Percentiles rank a stretch among this genome's conserved stretches.
These are phyloP conservation scores for Vararia minispora DNA, from an alignment of 768 basidiomycete genomes.

Conservation along the genomic window DNA sequence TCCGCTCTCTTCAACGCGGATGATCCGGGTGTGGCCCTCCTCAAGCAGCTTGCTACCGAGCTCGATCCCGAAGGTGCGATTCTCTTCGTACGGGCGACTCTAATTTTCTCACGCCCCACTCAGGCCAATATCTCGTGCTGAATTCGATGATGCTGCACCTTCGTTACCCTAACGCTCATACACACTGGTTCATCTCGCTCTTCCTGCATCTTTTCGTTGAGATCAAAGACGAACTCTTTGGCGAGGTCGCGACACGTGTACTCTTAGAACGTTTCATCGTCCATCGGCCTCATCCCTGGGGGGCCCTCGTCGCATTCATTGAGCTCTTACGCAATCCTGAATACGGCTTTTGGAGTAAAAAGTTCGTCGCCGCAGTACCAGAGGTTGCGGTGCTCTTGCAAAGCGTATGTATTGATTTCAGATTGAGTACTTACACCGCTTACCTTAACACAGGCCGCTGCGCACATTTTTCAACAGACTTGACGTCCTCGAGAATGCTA, in stretches of 20 bases:
- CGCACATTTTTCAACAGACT: conserved; percentile 66
- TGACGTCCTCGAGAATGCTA: conserved; percentile 6
- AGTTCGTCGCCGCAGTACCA: conserved; percentile 74
- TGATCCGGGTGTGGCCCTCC: conserved; percentile 75
- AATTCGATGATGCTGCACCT: conserved; percentile 90
- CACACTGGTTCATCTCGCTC: conserved; percentile 93
- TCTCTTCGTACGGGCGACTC: not conserved
- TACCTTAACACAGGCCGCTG: conserved; percentile 45
- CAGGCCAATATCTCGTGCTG: conserved; percentile 92
- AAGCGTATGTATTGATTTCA: conserved; percentile 42
- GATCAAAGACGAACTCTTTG: conserved; percentile 63
- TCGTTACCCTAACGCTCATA: conserved; percentile 97
- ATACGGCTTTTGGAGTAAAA: conserved; percentile 87
- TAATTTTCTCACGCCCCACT: conserved; percentile 3
- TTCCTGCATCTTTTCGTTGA: conserved; percentile 81
- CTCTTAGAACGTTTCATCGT: conserved; percentile 91
- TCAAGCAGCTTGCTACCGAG: conserved; percentile 74
- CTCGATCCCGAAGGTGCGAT: conserved; percentile 83
- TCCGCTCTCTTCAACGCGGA: conserved; percentile 69
- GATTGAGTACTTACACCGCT: conserved; percentile 7
- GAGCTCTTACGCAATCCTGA: conserved; percentile 84
- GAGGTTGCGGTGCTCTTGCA: conserved; percentile 80
- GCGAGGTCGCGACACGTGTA: conserved; percentile 79
- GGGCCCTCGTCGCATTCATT: conserved; percentile 86
- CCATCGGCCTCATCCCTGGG: conserved; percentile 95